Evolutionary conservation across 2,329 filamentous ascomycete species (phyloP).

Genomic region (Sodiomyces alkalinus): DNA sequence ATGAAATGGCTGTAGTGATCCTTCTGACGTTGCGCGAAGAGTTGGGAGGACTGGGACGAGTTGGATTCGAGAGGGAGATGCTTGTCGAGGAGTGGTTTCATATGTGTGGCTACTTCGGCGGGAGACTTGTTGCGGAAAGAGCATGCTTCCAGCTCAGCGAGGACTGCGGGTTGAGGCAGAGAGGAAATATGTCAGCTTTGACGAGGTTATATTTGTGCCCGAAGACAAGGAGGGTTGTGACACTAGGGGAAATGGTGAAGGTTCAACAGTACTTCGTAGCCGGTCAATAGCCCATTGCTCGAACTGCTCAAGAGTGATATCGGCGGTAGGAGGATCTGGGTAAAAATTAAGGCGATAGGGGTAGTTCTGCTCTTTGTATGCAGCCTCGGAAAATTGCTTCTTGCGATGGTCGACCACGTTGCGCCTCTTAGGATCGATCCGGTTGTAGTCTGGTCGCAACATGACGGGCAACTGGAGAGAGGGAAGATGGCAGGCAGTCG

Average conservation of each 20-base stretch:
- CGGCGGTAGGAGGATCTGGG: constrained; percentile 69
- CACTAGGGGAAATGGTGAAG: background rate
- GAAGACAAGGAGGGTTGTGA: too few species aligned
- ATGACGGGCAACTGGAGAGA: constrained; percentile 17
- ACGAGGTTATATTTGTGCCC: too few species aligned
- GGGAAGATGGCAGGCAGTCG: too few species aligned
- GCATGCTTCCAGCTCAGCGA: constrained; percentile 83
- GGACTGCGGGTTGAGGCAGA: constrained; percentile 33
- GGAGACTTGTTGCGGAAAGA: constrained; percentile 81
- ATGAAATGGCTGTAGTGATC: constrained; percentile 99
- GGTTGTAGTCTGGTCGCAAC: constrained; percentile 35
- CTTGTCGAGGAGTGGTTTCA: constrained; percentile 77
- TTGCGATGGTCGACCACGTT: constrained; percentile 66
- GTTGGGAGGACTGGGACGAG: constrained; percentile 41
- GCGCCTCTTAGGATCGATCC: constrained; percentile 56
- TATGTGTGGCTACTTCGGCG: constrained; percentile 69
- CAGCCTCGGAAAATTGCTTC: constrained; percentile 67
- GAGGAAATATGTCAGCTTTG: background rate
- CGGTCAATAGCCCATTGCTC: constrained; percentile 97
- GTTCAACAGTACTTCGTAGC: constrained; percentile 48
- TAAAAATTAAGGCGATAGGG: constrained; percentile 88
- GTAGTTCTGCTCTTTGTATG: constrained; percentile 67
- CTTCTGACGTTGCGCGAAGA: constrained; percentile 67
- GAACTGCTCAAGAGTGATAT: constrained; percentile 93
- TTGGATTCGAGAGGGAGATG: constrained; percentile 69